phyloP scores from a whole-genome alignment of 768 basidiomycete genomes.

The Suillus tomentosus region DNA sequence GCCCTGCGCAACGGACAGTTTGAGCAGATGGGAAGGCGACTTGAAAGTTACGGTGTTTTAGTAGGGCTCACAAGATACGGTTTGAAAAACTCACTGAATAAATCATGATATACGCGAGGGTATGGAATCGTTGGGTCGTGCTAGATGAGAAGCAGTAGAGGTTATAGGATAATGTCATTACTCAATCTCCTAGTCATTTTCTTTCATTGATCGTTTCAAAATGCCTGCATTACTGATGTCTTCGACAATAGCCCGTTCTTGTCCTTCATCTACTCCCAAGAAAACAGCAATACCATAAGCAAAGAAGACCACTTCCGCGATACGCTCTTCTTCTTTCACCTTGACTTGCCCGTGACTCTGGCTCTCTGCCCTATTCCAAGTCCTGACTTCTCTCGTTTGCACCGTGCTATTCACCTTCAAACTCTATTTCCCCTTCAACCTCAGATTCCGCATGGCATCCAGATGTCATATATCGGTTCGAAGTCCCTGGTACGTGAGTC shows the following conservation, averaged over 20 bases:
- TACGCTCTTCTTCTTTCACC: slow-evolving; percentile 43
- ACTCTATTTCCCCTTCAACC: slow-evolving; percentile 17
- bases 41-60: slow-evolving; percentile 67
- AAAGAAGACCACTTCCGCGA: slow-evolving; percentile 80
- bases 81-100: slow-evolving; percentile 73
- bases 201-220: slow-evolving; percentile 57
- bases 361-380: slow-evolving; percentile 9
- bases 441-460: slow-evolving; percentile 39
- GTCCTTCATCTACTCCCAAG: slow-evolving; percentile 78
- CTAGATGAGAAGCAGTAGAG: slow-evolving; percentile 37
- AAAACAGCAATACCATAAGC: slow-evolving; percentile 91
- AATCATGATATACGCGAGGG: slow-evolving; percentile 94
- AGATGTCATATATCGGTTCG: slow-evolving; percentile 67
- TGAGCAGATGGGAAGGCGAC: slow-evolving; percentile 85
- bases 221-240: slow-evolving; percentile 79
- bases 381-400: slow-evolving; percentile 19
- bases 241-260: slow-evolving; percentile 83
- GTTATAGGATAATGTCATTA: slow-evolving; percentile 68
- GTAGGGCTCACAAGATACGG: neutral
- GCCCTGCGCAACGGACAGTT: slow-evolving; percentile 92
- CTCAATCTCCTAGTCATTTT: slow-evolving; percentile 88
- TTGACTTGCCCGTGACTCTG: slow-evolving; percentile 17
- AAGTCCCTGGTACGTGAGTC: slow-evolving; percentile 22
- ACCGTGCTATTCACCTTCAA: slow-evolving; percentile 12
- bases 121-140: slow-evolving; percentile 83